Evolutionary conservation across 495 filamentous ascomycete genomes (phyloP), one percentile per base, ranked within the genome.

Genomic region (Aspergillus leporis): DNA sequence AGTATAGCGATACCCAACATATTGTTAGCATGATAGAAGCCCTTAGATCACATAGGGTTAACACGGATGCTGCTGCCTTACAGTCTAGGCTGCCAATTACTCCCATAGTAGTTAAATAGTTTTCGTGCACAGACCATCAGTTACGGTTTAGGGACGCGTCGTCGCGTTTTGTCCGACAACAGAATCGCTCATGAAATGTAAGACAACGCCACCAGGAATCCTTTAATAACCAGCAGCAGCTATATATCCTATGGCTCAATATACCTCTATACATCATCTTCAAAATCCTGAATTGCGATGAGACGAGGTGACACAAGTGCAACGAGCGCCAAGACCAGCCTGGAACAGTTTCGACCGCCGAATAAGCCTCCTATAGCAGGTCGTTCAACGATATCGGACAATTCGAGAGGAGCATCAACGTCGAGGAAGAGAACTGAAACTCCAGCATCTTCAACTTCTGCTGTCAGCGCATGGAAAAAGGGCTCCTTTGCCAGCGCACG

Each of bases 221-320:
- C 18, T 23, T 43, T 19, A 7, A 7, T 8, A n/a, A 21, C n/a
- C 12, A 40, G 3, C 16, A 40, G 12, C 36, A n/a, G 10, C 28
- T 40, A n/a, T 14, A 14, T 54, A 46, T 51, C 54, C 54, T 52
- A 66, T 70, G 62, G 55, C 56, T 65, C 41, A 40, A 28, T 22
- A 19, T 55, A 53, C 60, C 22, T 22, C 22, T 23, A 31, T 30
- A 21, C 43, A 46, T 25, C 10, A 41, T 22, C 32, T 25, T 18
- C 32, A 53, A 18, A 19, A 55, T 40, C 49, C 50, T 46, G 41
- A 64, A 53, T 56, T 72, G 74, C 70, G 64, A 78, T 78, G 74
- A 74, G 63, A 67, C 63, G 59, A 55, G 58, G 50, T 23, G 61
- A 66, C 38, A 62, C 47, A 43, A 22, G 59, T 19, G 59, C 54